Evolutionary conservation across 192 early-diverging fungal species (phyloP).

Genomic region (Backusella tuberculispora): DNA sequence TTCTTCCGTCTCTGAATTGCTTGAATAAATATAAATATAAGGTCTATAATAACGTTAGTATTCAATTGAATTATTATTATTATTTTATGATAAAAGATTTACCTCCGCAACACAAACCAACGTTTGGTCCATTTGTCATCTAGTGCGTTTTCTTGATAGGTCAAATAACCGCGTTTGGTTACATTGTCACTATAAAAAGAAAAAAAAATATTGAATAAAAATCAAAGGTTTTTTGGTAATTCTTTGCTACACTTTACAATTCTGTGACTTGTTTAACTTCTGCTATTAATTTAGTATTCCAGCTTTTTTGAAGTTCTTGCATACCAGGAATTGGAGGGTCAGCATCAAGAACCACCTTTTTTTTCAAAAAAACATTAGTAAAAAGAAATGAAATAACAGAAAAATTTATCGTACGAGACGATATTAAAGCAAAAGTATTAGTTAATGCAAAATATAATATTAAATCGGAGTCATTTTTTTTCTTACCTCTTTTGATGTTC

Average conservation of each 20-base stretch:
- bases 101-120: slow-evolving; percentile 79
- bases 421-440: slow-evolving; percentile 2
- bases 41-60: slow-evolving; percentile 49
- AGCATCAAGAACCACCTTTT: slow-evolving; percentile 41
- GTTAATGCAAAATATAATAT: background rate
- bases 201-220: slow-evolving; percentile 14
- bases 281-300: slow-evolving; percentile 41
- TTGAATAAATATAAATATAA: slow-evolving; percentile 78
- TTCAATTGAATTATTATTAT: background rate
- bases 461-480: background rate
- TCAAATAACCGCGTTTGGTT: slow-evolving; percentile 56
- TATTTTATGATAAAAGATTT: slow-evolving; percentile 19
- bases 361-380: slow-evolving; percentile 1
- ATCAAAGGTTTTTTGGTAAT: slow-evolving; percentile 18
- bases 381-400: slow-evolving; percentile 11
- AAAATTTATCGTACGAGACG: slow-evolving; percentile 7
- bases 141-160: slow-evolving; percentile 55
- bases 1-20: slow-evolving; percentile 64
- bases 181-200: slow-evolving; percentile 47
- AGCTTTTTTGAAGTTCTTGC: slow-evolving; percentile 34
- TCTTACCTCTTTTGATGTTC: slow-evolving; percentile 41
- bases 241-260: slow-evolving; percentile 35
- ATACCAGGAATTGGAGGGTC: slow-evolving; percentile 46
- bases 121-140: slow-evolving; percentile 73
- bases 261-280: slow-evolving; percentile 43